These are phyloP conservation scores for Incumbomyces delicatus DNA, from an alignment of 2,329 filamentous ascomycete species.

Conservation along the genomic window DNA sequence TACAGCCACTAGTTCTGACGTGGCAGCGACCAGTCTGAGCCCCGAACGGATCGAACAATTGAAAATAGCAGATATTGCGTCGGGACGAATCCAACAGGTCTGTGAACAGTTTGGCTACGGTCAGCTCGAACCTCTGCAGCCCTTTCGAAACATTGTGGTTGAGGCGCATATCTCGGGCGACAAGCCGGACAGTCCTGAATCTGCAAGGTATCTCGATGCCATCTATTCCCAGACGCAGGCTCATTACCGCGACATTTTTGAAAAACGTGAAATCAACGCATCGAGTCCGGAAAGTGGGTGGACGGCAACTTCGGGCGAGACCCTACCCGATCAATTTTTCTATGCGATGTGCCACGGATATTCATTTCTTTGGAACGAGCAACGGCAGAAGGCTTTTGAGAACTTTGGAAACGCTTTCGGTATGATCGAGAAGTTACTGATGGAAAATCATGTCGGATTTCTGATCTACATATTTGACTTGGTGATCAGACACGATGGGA, in stretches of 20 bases:
- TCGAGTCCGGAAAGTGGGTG: constrained; percentile 14
- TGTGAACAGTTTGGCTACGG: constrained; percentile 13
- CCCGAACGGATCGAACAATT: constrained; percentile 7
- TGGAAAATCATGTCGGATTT: constrained; percentile 20
- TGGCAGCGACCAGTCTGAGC: constrained; percentile 10
- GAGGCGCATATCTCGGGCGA: constrained; percentile 14
- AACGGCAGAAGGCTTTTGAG: constrained; percentile 18
- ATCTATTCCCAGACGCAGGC: constrained; percentile 17
- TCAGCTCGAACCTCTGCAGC: constrained; percentile 16
- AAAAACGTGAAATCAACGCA: constrained; percentile 15
- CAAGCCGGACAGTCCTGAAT: constrained; percentile 10
- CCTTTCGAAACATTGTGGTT: constrained; percentile 17
- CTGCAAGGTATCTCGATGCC: constrained; percentile 15
- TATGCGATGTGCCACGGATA: constrained; percentile 21
- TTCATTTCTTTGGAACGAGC: constrained; percentile 19
- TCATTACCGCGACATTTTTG: constrained; percentile 18
- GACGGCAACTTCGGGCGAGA: constrained; percentile 20
- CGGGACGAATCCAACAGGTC: constrained; percentile 11
- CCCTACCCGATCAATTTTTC: constrained; percentile 19
- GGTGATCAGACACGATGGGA: constrained; percentile 20
- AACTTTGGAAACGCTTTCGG: constrained; percentile 18
- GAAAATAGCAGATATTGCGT: constrained; percentile 13
- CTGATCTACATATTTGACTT: constrained; percentile 22
- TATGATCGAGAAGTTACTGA: constrained; percentile 18
- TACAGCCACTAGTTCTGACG: constrained; percentile 9